A percentile compares a stretch with the other conserved stretches of the same genome.
Conservation (phyloP, 75 land plant species). For the Pinus albicaulis region DNA sequence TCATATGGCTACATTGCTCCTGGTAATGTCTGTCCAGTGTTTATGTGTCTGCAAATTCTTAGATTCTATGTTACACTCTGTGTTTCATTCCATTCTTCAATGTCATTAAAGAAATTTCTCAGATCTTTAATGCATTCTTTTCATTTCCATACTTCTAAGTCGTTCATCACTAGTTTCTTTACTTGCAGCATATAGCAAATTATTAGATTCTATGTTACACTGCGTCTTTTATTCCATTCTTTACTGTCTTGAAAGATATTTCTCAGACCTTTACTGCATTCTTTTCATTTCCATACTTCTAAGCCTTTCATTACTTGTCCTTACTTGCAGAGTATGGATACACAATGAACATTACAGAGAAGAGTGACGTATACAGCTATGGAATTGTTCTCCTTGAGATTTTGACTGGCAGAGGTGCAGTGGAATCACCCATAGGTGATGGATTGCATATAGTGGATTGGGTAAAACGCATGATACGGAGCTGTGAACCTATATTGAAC, state of each 20-base stretch:
- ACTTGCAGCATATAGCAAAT: conserved; percentile 65
- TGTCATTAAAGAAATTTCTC: neutral
- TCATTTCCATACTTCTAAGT: neutral
- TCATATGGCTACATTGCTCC: conserved; percentile 96
- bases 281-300: neutral
- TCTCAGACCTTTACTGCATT: neutral
- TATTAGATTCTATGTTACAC: neutral
- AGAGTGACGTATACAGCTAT: conserved; percentile 94
- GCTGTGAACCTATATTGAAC: conserved; percentile 48
- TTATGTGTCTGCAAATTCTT: conserved; percentile 3
- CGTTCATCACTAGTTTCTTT: neutral
- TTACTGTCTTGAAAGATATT: conserved; percentile 1
- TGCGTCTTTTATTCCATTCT: neutral
- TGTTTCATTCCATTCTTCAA: neutral
- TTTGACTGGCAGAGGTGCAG: conserved; percentile 74
- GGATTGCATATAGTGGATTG: conserved; percentile 86
- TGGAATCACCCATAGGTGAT: conserved; percentile 54
- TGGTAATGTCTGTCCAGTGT: conserved; percentile 27
- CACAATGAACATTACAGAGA: conserved; percentile 91
- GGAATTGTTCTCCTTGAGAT: conserved; percentile 88
- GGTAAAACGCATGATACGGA: conserved; percentile 78
- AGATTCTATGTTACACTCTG: neutral
- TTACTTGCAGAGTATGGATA: conserved; percentile 79
- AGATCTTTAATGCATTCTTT: neutral
- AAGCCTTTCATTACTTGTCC: neutral